Evolutionary conservation across 257 asterid genomes (phyloP), one percentile per base, ranked within the genome.

Genomic region (Scutellaria galericulata): DNA sequence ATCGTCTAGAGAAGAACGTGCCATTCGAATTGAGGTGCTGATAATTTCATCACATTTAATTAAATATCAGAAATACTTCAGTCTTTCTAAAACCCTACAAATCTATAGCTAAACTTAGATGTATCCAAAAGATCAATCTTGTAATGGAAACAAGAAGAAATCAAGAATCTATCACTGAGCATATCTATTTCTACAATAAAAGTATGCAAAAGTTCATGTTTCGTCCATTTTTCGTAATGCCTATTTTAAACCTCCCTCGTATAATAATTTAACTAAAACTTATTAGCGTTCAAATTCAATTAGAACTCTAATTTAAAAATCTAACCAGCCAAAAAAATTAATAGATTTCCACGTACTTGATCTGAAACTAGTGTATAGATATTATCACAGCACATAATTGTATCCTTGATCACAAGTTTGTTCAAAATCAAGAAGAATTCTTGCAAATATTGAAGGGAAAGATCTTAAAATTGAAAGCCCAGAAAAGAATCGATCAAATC

Each of bases 1-100:
- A 82, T 91, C 97, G 46, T 91, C 96, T 39, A 88, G 80, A 45
- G 95, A 89, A 18, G 97, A 91, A 13, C 80, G 91, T 10, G 96
- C 91, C 96, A 94, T 91, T 74, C 13, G 80, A 69, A 68, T 18
- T 18, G 67, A 72, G 52, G 74, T 71, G 80, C 88, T 84, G 80
- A 48, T 66, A 69, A 55, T 27, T 56, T 57, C 70, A 71, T 41
- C 60, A 64, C 35, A 42, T 39, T 18, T 53, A 51, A 48, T 18
- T 53, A 51, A 48, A 57, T 41, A 53, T 82, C 12, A 74, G 68
- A 47, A 57, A 20, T 12, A 42, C 24, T 52, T 65, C 22, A 5
- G 10, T 57, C 55, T 20, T 48, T 57, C 67, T 10, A 35, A 15
- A 65, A 27, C 7, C 67, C 67, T 12, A 71, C 5, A 56, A 1